Evolutionary conservation across 176 grass and related monocot species (phyloP), one percentile per base, ranked within the genome.

Genomic region (Alloteropsis semialata): DNA sequence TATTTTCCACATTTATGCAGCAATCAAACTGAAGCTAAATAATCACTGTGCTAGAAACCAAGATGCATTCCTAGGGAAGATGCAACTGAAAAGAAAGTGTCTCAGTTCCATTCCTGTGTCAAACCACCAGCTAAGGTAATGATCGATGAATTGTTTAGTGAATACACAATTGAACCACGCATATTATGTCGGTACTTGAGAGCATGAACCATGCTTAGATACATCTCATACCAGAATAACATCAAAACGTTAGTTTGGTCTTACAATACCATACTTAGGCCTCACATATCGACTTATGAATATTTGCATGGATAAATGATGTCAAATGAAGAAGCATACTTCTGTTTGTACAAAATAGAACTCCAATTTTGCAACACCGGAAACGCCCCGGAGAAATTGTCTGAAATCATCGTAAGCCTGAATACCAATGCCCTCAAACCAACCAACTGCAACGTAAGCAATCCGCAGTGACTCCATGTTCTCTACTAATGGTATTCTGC

Each of bases 301-400:
- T 51, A 38, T 4, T 34, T 51, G 58, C 43, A 34, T 15, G 25
- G 6, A 69, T 44, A 36, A 8, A 46, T 9, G 30, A 53, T 29
- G 30, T 28, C 5, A 68, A 59, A 78, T 6, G 25, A 79, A 78
- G 32, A 79, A 80, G 22, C 84, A 33, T 80, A 86, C 84, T 56
- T 53, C 4, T 50, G 0, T n/a, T n/a, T 22, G n/a, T 5, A 0
- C 2, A 32, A 19, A 63, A 72, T 10, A 15, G 17, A 85, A 63
- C 0, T 72, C 65, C 42, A 79, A 79, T 39, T 45, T 39, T 63
- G 0, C 22, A 37, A 72, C 75, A 70, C 56, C 17, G 79, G 84
- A 85, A 10, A 85, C 32, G 66, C 65, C 5, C n/a, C 1, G 24
- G 17, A 85, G 29, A 51, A 73, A 73, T 51, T 34, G 70, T 18